A percentile compares a stretch with the other conserved stretches of the same genome.
These are phyloP conservation scores for Umbelopsis sp. DNA, from an alignment of 192 early-diverging fungal species.

Conservation along the genomic window DNA sequence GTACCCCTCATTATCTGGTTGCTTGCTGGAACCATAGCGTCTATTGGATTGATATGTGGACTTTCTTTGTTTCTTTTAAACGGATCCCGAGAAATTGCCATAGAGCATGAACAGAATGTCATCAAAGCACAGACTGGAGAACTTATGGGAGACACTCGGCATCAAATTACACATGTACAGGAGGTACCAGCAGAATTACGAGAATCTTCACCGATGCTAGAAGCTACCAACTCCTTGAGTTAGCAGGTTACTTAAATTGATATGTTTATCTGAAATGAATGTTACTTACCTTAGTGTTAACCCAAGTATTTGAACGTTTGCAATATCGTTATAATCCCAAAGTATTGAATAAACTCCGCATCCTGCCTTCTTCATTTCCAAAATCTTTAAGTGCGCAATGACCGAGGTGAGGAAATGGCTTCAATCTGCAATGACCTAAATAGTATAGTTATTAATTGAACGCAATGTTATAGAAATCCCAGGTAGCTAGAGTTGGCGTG, in stretches of 20 bases:
- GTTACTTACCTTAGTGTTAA: no score
- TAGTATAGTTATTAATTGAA: no score
- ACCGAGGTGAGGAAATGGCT: background rate
- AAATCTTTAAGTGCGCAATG: background rate
- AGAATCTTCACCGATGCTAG: background rate
- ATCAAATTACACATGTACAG: background rate
- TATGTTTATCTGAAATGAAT: no score
- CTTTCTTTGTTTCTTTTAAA: background rate
- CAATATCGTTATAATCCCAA: no score
- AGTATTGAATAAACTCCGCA: slow-evolving; percentile 14
- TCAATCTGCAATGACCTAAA: no score
- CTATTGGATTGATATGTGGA: slow-evolving; percentile 1
- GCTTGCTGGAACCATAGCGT: background rate
- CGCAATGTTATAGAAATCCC: background rate
- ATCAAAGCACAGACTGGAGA: slow-evolving; percentile 3
- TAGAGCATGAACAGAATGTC: background rate
- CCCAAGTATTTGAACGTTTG: no score
- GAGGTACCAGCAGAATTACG: background rate
- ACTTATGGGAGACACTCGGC: background rate
- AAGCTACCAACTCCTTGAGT: no score
- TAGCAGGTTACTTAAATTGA: no score
- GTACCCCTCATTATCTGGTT: background rate
- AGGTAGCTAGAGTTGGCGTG: slow-evolving; percentile 39
- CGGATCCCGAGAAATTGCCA: background rate
- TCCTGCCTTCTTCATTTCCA: no score